Base-by-base conservation (phyloP, 2,329 filamentous ascomycete species). In the Periconia digitata region DNA sequence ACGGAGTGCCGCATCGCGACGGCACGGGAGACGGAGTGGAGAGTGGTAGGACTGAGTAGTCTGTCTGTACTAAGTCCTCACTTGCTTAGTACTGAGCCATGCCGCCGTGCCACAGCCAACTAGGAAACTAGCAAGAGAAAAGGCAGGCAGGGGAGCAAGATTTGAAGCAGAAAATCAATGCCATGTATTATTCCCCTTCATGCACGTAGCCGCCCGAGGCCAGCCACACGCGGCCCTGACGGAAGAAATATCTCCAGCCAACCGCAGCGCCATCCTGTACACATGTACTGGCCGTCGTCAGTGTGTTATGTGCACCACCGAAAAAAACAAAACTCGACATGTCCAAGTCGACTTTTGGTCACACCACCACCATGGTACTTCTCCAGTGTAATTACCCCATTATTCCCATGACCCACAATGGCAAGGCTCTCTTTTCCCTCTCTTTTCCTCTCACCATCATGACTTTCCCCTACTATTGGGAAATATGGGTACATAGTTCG, bases 221-320 rank as follows among this genome's bases (percentile, higher is more conserved):
- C n/a, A 8, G 17, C 8, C 7, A 16, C 36, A 36, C 6, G 6
- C 18, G 6, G n/a, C 13, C 13, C 18, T 36, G 6, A 20, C 36
- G 36, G 36, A 38, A 38, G 36, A 38, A 38, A 20, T 13, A 38
- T 38, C 36, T 38, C 21, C 36, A 38, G 36, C 36, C 36, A 38
- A 38, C 21, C n/a, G n/a, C 15, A 8, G n/a, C 7, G n/a, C 36
- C 36, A 8, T 6, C 6, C 7, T 20, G 8, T 8, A 16, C n/a
- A 6, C 7, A 16, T 13, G 17, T 38, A n/a, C n/a, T n/a, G n/a
- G n/a, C n/a, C n/a, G n/a, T n/a, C n/a, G n/a, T n/a, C n/a, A n/a
- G n/a, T n/a, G n/a, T n/a, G n/a, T n/a, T n/a, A n/a, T n/a, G n/a
- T n/a, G n/a, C n/a, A n/a, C n/a, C n/a, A n/a, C n/a, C n/a, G n/a